Base-by-base conservation (phyloP, 257 asterid species). In the Craterostigma plantagineum region DNA sequence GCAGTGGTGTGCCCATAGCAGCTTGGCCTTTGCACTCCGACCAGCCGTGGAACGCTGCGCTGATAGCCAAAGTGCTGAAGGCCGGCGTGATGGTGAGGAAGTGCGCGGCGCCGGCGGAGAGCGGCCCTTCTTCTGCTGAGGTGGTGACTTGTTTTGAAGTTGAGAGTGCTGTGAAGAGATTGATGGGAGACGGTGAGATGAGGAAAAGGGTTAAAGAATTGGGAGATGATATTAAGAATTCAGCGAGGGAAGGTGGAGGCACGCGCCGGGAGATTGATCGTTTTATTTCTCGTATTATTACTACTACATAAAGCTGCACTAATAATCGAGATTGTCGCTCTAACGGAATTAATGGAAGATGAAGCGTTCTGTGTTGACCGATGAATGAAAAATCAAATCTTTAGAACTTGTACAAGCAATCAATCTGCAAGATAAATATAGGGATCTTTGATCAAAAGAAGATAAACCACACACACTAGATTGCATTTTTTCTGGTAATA, bases 1-100 rank as follows among this genome's bases (percentile, higher is more conserved):
- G 56, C 0, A 54, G 48, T 67, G 78, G 71, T 0, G 78, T 70
- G 14, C 78, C 74, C 11, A 52, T 63, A 0, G 65, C 52, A 9
- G 52, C 71, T 7, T 70, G 77, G 77, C 77, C 73, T 8, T 62
- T 70, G 77, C 73, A 70, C 15, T 56, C 77, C 11, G 77, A 70
- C 11, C 77, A 70, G 10, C 77, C 73, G 6, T 38, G 64, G 13
- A 70, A 70, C 11, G 38, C 66, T 0, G 48, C 60, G 17, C 14
- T 70, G 37, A 11, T 70, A 0, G 56, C 73, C 1, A 45, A 62
- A 7, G 44, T 62, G 16, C 38, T 70, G 48, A 56, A 48, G 12
- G 30, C 62, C 7, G 71, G 77, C 3, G 17, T 62, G 12, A 61
- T 38, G n/a, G 65, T 66, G 37, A 63, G 34, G 65, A 65, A 56